A percentile compares a stretch with the other conserved stretches of the same genome.
These are phyloP conservation scores for Cordyceps javanica DNA, from an alignment of 2,329 filamentous ascomycete species.

Conservation along the genomic window DNA sequence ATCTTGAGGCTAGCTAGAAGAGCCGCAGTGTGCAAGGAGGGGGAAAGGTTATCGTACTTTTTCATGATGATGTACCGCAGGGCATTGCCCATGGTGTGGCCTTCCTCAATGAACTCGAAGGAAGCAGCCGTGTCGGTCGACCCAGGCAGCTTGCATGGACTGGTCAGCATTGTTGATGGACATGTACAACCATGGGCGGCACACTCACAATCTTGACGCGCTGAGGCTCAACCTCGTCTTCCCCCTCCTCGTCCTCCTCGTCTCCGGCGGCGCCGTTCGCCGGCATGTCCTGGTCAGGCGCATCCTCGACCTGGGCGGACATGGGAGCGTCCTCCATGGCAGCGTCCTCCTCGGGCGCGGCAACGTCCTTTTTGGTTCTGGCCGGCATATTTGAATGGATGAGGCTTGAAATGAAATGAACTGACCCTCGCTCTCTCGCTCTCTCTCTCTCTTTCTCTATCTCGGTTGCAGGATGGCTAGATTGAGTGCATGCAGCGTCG, in stretches of 20 bases:
- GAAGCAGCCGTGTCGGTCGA: conserved; percentile 83
- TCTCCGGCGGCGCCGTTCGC: conserved; percentile 23
- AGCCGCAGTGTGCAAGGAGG: too few species aligned
- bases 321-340: conserved; percentile 41
- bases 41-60: conserved; percentile 59
- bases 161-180: not conserved
- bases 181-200: too few species aligned
- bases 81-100: conserved; percentile 92
- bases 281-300: conserved; percentile 29
- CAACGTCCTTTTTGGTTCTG: conserved; percentile 29
- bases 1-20: not conserved
- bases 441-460: too few species aligned
- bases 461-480: too few species aligned
- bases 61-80: conserved; percentile 97
- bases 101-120: conserved; percentile 90
- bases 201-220: conserved; percentile 57
- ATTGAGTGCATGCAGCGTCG: too few species aligned
- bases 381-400: conserved; percentile 36
- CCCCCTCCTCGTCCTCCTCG: conserved; percentile 33
- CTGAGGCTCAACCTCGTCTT: conserved; percentile 43
- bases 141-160: conserved; percentile 63
- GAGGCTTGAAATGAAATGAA: too few species aligned
- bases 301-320: conserved; percentile 29
- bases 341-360: conserved; percentile 30
- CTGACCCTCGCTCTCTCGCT: too few species aligned